Conservation (phyloP, 176 grass and related monocot genomes). For the Rhynchospora pubera region DNA sequence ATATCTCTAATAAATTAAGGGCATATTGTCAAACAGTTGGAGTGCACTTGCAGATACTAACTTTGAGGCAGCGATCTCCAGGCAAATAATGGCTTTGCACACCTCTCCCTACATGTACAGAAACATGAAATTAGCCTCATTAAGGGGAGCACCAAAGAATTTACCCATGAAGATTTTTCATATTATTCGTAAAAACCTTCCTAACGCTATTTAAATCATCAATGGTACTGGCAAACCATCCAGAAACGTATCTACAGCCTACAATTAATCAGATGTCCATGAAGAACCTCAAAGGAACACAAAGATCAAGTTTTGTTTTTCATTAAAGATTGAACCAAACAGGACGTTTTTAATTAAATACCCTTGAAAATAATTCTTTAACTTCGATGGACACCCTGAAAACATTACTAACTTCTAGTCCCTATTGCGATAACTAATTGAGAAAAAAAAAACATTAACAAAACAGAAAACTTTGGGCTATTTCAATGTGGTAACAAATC, state of each 20-base stretch:
- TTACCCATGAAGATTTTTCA: neutral
- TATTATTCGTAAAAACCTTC: neutral
- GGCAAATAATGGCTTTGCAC: constrained; percentile 89
- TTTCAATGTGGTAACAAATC: neutral
- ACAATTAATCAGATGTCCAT: neutral
- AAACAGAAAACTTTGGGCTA: too few relatives aligned
- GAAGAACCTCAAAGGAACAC: neutral
- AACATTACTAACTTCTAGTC: too few relatives aligned
- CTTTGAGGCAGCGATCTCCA: constrained; percentile 87
- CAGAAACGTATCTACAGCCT: neutral
- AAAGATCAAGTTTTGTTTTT: neutral
- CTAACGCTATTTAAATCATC: neutral
- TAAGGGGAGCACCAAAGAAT: neutral
- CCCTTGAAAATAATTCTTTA: neutral
- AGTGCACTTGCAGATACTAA: constrained; percentile 14
- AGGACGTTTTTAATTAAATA: neutral
- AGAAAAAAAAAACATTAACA: neutral
- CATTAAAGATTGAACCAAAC: neutral
- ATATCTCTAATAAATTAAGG: neutral
- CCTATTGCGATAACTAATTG: neutral
- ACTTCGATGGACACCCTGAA: too few relatives aligned
- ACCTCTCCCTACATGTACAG: constrained; percentile 59
- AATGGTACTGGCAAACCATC: neutral
- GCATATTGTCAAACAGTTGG: constrained; percentile 33
- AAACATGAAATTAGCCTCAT: neutral